phyloP scores from a whole-genome alignment of 2,329 filamentous ascomycete genomes.

The Alternaria consortialis region DNA sequence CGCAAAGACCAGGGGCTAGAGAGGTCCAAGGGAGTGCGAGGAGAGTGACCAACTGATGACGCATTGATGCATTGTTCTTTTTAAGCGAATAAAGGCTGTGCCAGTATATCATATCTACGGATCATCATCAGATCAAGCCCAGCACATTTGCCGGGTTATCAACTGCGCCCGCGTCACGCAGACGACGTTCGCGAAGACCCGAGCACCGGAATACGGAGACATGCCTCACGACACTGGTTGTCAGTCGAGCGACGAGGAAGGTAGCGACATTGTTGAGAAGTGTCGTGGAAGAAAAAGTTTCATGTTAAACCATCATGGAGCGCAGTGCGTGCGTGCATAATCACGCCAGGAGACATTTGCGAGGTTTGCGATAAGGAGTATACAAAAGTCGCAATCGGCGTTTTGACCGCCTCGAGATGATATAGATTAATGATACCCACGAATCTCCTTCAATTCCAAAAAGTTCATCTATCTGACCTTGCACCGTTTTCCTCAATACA shows the following conservation, averaged over 20 bases:
- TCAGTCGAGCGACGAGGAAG: background rate
- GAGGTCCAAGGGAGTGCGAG: background rate
- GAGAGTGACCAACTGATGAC: slow-evolving; percentile 10
- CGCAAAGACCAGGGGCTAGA: slow-evolving; percentile 31
- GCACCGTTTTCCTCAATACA: background rate
- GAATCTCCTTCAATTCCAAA: background rate
- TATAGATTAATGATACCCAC: background rate
- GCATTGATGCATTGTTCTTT: background rate
- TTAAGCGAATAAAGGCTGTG: background rate
- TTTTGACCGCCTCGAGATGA: background rate
- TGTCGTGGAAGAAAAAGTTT: background rate
- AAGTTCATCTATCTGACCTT: background rate
- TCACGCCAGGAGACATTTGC: background rate
- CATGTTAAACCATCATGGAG: background rate
- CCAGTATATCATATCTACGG: background rate
- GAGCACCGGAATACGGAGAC: background rate
- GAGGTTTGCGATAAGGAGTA: background rate
- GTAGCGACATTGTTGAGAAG: background rate
- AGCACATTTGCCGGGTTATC: background rate
- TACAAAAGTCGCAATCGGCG: background rate
- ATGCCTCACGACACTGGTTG: background rate
- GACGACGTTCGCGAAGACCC: background rate
- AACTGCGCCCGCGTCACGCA: background rate
- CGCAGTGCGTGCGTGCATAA: background rate
- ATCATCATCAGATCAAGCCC: background rate